Conservation (phyloP, 1,284 basidiomycete species). For the Trametes sp. region DNA sequence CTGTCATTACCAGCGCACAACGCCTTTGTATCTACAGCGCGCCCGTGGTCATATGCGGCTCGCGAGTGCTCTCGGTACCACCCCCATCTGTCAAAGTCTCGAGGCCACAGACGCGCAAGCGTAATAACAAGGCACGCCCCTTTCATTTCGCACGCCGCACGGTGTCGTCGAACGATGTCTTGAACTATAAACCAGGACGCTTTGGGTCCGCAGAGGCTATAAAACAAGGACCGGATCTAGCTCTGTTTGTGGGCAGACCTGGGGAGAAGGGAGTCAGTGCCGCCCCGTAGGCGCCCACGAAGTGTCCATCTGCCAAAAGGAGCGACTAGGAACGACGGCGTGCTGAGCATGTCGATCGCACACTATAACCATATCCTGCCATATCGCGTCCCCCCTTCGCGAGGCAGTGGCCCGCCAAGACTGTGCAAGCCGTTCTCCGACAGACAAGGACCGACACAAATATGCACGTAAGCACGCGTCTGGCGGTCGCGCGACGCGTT, state of each 20-base stretch:
- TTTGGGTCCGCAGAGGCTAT: background rate
- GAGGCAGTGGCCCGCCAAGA: conserved; percentile 20
- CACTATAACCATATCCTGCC: conserved; percentile 19
- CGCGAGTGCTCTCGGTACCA: background rate
- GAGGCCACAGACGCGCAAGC: background rate
- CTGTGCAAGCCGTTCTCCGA: conserved; percentile 9
- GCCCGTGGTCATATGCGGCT: background rate
- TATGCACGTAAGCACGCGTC: background rate
- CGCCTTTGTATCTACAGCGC: background rate
- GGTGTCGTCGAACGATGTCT: background rate
- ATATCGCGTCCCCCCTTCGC: background rate
- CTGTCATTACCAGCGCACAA: background rate
- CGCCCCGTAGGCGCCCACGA: background rate
- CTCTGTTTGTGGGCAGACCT: background rate
- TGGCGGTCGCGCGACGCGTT: conserved; percentile 2
- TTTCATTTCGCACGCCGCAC: background rate
- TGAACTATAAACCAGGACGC: background rate
- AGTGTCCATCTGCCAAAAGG: conserved; percentile 16
- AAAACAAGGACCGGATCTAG: conserved; percentile 1
- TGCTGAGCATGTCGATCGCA: conserved; percentile 9
- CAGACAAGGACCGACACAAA: conserved; percentile 24
- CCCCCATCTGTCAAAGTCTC: conserved; percentile 5
- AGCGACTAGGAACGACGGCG: conserved; percentile 17
- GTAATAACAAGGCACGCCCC: background rate
- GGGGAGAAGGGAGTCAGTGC: background rate